Conservation (phyloP, 129 eudicot species). For the Smallanthus sonchifolius region DNA sequence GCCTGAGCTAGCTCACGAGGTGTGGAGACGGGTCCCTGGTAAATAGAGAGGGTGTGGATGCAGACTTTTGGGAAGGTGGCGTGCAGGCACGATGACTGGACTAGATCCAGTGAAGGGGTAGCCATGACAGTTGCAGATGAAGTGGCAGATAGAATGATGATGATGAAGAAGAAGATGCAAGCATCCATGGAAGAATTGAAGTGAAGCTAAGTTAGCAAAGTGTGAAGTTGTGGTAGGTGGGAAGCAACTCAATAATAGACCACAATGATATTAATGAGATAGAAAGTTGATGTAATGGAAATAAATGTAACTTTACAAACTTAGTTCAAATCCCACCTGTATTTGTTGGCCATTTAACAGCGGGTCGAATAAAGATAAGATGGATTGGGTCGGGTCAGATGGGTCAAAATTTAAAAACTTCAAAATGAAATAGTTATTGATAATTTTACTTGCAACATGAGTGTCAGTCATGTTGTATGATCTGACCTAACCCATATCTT, state of each 20-base stretch:
- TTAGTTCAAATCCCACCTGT: constrained; percentile 30
- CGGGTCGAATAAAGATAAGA: neutral
- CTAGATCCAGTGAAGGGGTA: constrained; percentile 31
- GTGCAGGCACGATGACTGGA: constrained; percentile 55
- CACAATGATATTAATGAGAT: neutral
- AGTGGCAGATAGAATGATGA: constrained; percentile 8
- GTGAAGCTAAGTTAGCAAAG: constrained; percentile 16
- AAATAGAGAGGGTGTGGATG: constrained; percentile 57
- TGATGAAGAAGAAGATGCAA: constrained; percentile 29
- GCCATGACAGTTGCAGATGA: constrained; percentile 4
- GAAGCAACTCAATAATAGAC: constrained; percentile 17
- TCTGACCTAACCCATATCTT: constrained; percentile 23
- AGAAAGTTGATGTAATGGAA: no score
- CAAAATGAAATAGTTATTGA: neutral
- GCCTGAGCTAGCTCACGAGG: constrained; percentile 67
- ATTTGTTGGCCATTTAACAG: constrained; percentile 31
- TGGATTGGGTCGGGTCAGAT: constrained; percentile 4
- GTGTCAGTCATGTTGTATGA: constrained; percentile 18
- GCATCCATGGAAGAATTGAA: constrained; percentile 22
- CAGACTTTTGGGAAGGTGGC: constrained; percentile 81
- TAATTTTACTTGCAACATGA: constrained; percentile 1
- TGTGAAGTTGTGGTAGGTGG: constrained; percentile 31
- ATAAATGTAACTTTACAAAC: neutral
- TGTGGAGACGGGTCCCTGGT: constrained; percentile 46
- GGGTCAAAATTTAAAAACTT: neutral